Percentiles rank a stretch among this genome's conserved stretches.
Evolutionary conservation across 495 filamentous ascomycete genomes (phyloP).

Genomic region (Penicillium robsamsonii): DNA sequence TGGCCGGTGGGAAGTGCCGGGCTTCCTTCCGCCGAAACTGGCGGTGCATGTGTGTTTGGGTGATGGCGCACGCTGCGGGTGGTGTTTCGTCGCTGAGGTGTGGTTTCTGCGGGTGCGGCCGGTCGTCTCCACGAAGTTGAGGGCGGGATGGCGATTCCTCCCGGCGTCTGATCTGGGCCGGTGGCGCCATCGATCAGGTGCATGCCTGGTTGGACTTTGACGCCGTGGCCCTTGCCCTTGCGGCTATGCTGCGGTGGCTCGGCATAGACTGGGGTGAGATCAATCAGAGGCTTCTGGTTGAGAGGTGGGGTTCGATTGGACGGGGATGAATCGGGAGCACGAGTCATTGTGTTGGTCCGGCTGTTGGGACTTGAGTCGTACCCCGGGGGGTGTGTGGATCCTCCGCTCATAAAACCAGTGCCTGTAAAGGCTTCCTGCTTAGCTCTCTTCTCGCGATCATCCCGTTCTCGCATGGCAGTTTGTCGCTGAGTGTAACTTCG

Average conservation of each 20-base stretch:
- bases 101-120: conserved; percentile 15
- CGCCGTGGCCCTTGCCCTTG: conserved; percentile 70
- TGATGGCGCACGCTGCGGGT: conserved; percentile 28
- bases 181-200: conserved; percentile 67
- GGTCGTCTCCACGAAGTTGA: conserved; percentile 53
- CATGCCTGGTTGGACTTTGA: conserved; percentile 58
- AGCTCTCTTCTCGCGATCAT: conserved; percentile 39
- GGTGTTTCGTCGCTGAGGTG: conserved; percentile 33
- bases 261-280: conserved; percentile 69
- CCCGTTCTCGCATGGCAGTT: conserved; percentile 52
- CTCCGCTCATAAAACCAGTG: conserved; percentile 22
- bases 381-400: conserved; percentile 10
- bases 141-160: conserved; percentile 50
- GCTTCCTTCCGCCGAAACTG: conserved; percentile 19
- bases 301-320: conserved; percentile 33
- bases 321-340: conserved; percentile 23
- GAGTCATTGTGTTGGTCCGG: conserved; percentile 41
- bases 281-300: conserved; percentile 61
- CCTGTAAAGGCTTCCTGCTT: conserved; percentile 29
- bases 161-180: conserved; percentile 41
- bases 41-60: conserved; percentile 14
- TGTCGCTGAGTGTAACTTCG: conserved; percentile 62
- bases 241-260: conserved; percentile 70
- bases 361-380: conserved; percentile 22
- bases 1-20: conserved; percentile 23